A percentile compares a stretch with the other conserved stretches of the same genome.
Evolutionary conservation across 495 filamentous ascomycete species (phyloP).

Genomic region (Neurospora sp.): DNA sequence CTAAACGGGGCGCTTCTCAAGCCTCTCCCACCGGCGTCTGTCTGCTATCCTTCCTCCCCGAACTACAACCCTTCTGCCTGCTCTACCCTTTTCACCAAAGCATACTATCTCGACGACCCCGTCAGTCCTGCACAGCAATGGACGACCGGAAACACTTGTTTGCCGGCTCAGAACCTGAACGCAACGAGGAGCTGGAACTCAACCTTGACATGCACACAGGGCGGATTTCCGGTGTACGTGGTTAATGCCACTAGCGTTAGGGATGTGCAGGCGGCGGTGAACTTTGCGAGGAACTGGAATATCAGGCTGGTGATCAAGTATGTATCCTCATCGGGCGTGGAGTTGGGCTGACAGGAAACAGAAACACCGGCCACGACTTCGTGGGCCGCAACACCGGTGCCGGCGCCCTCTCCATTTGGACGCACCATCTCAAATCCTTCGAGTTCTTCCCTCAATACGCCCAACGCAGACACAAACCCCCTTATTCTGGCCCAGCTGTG

Average conservation of each 20-base stretch:
- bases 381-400: constrained; percentile 41
- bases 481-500: constrained; percentile 30
- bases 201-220: constrained; percentile 37
- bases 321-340: not conserved
- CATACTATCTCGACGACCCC: constrained; percentile 30
- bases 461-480: constrained; percentile 8
- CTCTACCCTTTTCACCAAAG: constrained; percentile 18
- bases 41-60: constrained; percentile 39
- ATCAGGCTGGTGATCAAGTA: constrained; percentile 51
- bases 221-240: constrained; percentile 47
- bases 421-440: constrained; percentile 40
- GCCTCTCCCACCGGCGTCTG: constrained; percentile 40
- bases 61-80: constrained; percentile 34
- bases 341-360: constrained; percentile 9
- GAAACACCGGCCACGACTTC: constrained; percentile 62
- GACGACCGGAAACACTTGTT: constrained; percentile 30
- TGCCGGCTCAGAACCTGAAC: constrained; percentile 11
- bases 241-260: constrained; percentile 44
- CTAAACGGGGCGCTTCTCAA: constrained; percentile 39
- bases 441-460: constrained; percentile 32
- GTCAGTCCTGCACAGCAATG: constrained; percentile 25
- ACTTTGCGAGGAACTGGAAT: constrained; percentile 49
- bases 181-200: constrained; percentile 11
- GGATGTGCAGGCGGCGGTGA: constrained; percentile 47
- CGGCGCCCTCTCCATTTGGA: constrained; percentile 50